phyloP scores from a whole-genome alignment of 352 stramenopile species.

The Pythium volutum region DNA sequence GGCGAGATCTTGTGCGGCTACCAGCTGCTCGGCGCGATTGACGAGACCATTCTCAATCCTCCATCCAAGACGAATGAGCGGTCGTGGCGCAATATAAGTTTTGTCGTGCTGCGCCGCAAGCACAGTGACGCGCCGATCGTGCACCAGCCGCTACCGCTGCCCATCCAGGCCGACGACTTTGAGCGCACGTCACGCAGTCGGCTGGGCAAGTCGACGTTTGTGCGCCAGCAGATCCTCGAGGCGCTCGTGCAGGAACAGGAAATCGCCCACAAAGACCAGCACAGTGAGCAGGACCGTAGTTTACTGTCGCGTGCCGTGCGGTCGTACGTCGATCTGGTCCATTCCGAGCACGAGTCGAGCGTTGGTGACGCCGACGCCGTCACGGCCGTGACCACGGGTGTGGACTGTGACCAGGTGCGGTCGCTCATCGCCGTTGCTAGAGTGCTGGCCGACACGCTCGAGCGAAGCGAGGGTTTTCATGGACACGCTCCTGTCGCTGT shows the following conservation, averaged over 20 bases:
- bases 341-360: slow-evolving; percentile 6
- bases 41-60: slow-evolving; percentile 75
- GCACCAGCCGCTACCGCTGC: slow-evolving; percentile 24
- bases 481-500: no score
- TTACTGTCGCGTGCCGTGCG: slow-evolving; percentile 33
- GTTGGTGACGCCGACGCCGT: slow-evolving; percentile 1
- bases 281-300: slow-evolving; percentile 28
- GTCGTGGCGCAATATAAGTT: slow-evolving; percentile 54
- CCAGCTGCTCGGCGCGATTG: slow-evolving; percentile 41
- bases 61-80: slow-evolving; percentile 41
- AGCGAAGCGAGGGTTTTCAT: slow-evolving; percentile 6
- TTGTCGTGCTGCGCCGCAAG: slow-evolving; percentile 62
- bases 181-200: slow-evolving; percentile 49
- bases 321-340: slow-evolving; percentile 34
- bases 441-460: slow-evolving; percentile 44
- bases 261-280: slow-evolving; percentile 31
- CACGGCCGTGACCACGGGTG: background rate
- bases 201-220: slow-evolving; percentile 45
- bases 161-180: slow-evolving; percentile 41
- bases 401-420: slow-evolving; percentile 15
- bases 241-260: slow-evolving; percentile 52
- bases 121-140: slow-evolving; percentile 17
- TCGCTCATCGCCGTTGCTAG: slow-evolving; percentile 46
- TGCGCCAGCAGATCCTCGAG: slow-evolving; percentile 46
- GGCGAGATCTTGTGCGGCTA: slow-evolving; percentile 81